These are phyloP conservation scores for Pseudomonodictys pantanalensis DNA, from an alignment of 495 filamentous ascomycete species.

Conservation along the genomic window DNA sequence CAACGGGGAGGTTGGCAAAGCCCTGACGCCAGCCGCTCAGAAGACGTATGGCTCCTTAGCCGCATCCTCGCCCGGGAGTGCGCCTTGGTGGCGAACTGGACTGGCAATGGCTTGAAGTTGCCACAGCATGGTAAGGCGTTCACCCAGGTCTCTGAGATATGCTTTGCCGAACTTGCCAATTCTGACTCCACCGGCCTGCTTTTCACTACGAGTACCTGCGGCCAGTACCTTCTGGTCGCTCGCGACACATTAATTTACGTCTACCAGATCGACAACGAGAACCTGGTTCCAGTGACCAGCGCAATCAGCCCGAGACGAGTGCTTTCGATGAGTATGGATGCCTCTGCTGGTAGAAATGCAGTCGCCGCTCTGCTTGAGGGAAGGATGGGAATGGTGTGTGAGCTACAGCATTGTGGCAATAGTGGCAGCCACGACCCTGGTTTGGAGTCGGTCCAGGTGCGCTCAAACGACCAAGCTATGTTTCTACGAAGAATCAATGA, in stretches of 20 bases:
- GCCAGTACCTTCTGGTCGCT: conserved; percentile 57
- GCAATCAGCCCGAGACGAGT: conserved; percentile 61
- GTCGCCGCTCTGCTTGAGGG: conserved; percentile 62
- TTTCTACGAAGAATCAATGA: conserved; percentile 9
- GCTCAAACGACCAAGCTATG: conserved; percentile 11
- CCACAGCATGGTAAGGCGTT: neutral
- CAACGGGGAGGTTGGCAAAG: conserved; percentile 61
- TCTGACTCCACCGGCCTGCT: conserved; percentile 38
- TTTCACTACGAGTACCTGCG: conserved; percentile 60
- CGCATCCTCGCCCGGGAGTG: conserved; percentile 61
- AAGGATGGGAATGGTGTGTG: conserved; percentile 62
- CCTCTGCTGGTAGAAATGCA: conserved; percentile 53
- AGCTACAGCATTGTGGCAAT: conserved; percentile 36
- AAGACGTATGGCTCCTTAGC: conserved; percentile 57
- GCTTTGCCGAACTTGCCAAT: conserved; percentile 41
- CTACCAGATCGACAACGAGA: conserved; percentile 51
- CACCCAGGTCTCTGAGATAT: conserved; percentile 20
- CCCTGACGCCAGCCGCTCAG: conserved; percentile 29
- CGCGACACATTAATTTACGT: conserved; percentile 60
- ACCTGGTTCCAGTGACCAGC: conserved; percentile 49
- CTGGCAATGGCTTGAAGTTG: conserved; percentile 42
- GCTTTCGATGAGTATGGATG: conserved; percentile 64
- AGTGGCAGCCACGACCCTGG: neutral
- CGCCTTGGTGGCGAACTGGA: conserved; percentile 51
- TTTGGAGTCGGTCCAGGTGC: conserved; percentile 24